Evolutionary conservation across 805 yeast species (phyloP), one percentile per base, ranked within the genome.

Genomic region (Saccharomycopsis fermentans): DNA sequence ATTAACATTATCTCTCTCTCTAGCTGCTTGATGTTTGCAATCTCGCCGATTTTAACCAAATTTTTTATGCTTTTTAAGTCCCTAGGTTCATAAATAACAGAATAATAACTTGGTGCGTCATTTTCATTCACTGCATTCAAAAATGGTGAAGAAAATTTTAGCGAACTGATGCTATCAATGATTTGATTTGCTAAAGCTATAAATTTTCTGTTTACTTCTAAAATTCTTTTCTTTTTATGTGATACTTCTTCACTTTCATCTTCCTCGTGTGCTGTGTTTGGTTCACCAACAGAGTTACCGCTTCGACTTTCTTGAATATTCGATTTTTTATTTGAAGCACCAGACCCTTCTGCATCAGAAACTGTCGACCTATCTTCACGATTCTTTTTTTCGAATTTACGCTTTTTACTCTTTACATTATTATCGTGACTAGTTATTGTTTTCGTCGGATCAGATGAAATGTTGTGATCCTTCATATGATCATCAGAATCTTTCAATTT

Each of bases 71-170:
- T 80, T 65, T 86, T 84, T 62, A 87, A 69, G 68, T 88, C 92
- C 26, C 80, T 79, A 0, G 96, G 94, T 29, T 76, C 73, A 62
- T 79, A 75, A 14, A 87, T 79, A 36, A 86, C 71, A 21, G 78
- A 74, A 65, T 81, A 77, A 67, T 88, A 88, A 54, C 83, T 80
- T 1, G 87, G 89, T 6, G 90, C 92, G 56, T 81, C 87, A 58
- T 78, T 73, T 58, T 76, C 78, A 62, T 77, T 79, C 16, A 88
- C 94, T 0, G 94, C 89, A 56, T 78, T 81, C 40, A 85, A 67
- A 67, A 88, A 88, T 58, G 87, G 83, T 0, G 90, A 83, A 0
- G 94, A 87, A 65, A 80, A 84, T 59, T 88, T 74, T 68, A 86
- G 85, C 1, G 88, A 82, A 40, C 84, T 78, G 8, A 87, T 81